Evolutionary conservation across 108 stramenopile species (phyloP).

Genomic region (Stephanodiscus minutulus): DNA sequence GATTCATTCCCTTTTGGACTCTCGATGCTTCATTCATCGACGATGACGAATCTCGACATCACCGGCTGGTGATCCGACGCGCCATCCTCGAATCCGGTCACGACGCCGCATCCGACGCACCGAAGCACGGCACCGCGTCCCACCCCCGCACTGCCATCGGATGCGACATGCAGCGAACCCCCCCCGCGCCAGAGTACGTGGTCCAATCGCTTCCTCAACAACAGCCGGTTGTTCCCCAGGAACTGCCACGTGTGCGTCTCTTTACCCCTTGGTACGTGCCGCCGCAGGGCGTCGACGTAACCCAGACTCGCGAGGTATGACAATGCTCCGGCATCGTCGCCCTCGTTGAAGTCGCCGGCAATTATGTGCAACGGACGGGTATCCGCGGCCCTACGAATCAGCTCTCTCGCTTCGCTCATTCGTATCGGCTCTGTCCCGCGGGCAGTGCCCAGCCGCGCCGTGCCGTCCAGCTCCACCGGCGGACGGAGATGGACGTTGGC

Average conservation of each 20-base stretch:
- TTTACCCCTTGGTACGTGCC: slow-evolving; percentile 34
- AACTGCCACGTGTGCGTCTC: slow-evolving; percentile 50
- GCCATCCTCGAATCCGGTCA: slow-evolving; percentile 39
- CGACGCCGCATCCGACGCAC: slow-evolving; percentile 41
- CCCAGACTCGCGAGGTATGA: slow-evolving; percentile 23
- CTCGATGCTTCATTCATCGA: background rate
- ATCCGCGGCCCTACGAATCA: slow-evolving; percentile 16
- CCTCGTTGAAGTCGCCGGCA: slow-evolving; percentile 51
- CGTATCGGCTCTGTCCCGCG: slow-evolving; percentile 45
- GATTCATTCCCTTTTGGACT: no score
- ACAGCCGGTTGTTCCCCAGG: slow-evolving; percentile 13
- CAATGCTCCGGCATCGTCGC: slow-evolving; percentile 25
- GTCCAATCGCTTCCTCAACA: slow-evolving; percentile 48
- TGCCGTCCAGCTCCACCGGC: slow-evolving; percentile 47
- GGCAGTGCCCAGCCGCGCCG: slow-evolving; percentile 38
- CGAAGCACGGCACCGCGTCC: background rate
- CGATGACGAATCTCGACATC: slow-evolving; percentile 34
- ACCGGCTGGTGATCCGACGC: slow-evolving; percentile 54
- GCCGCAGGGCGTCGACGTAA: slow-evolving; percentile 35
- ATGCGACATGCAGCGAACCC: background rate
- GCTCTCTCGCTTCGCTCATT: slow-evolving; percentile 29
- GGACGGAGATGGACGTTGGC: slow-evolving; percentile 39
- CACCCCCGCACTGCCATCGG: background rate
- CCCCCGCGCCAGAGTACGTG: slow-evolving; percentile 41
- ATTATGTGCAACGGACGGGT: slow-evolving; percentile 33